Evolutionary conservation across 495 filamentous ascomycete genomes (phyloP), one percentile per base, ranked within the genome.

Genomic region (Massariosphaeria phaeospora): DNA sequence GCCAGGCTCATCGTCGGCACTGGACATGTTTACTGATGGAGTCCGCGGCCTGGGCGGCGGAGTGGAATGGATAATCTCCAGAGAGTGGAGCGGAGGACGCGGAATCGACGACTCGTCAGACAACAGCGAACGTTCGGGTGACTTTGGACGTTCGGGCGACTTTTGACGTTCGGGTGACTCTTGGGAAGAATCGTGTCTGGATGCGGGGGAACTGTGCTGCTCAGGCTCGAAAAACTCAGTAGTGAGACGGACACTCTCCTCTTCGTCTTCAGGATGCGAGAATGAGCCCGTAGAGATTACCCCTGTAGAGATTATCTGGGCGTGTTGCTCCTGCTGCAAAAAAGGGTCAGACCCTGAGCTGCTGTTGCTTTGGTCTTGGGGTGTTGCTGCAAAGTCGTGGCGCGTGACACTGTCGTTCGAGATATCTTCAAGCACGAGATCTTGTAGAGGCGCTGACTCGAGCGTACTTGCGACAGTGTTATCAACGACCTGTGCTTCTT

Each of bases 101-200:
- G 41, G 48, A 1, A 36, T 23, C 3, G 48, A 17, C 8, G 45
- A 44, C 27, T 29, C 40, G 48, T 23, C 9, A 2, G 13, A 1
- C 40, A 15, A 31, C 12, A 38, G 33, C 38, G 25, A 18, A 13
- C n/a, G 45, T 41, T n/a, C n/a, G n/a, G n/a, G n/a, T n/a, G n/a
- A n/a, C n/a, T n/a, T n/a, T 27, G 46, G 24, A 7, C 18, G 2
- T 24, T 26, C 23, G 25, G 27, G 29, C 5, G 20, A 17, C 26
- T n/a, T n/a, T n/a, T n/a, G n/a, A n/a, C n/a, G n/a, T n/a, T n/a
- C n/a, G n/a, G 54, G 38, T 3, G 55, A 52, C 24, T 59, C 21
- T 34, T 49, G 45, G 17, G 55, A 59, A 3, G 38, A 39, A 26
- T 45, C 38, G 35, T 45, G 38, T n/a, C 38, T n/a, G 24, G 47